Base-by-base conservation (phyloP, 1,139 yeast species). In the Lodderomyces elongisporus region DNA sequence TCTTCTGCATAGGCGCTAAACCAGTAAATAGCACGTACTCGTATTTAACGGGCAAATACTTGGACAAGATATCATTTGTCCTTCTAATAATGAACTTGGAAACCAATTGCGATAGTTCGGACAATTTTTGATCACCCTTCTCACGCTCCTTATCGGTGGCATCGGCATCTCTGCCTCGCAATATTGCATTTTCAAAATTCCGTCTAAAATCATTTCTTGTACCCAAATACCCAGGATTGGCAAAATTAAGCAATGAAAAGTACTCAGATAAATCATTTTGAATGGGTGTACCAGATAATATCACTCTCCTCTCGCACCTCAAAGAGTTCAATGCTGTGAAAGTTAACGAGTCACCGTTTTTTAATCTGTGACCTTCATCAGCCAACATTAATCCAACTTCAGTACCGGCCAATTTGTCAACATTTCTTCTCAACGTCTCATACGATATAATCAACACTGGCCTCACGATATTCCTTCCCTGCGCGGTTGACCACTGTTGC, bases 201-300 rank as follows among this genome's bases (percentile, higher is more conserved):
- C 81, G 85, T 39, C 93, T 70, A 55, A 91, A 91, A 38, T 91
- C 96, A 17, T 58, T 62, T 44, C 95, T 74, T 1, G 95, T 69
- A 0, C 99, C 98, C 29, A 91, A 63, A 32, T 87, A 71, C 0
- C 96, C 96, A 0, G 99, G 99, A 52, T 91, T 91, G 6, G 97
- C 95, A 64, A 91, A 91, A 48, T 82, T 85, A 39, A 93, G 64
- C 36, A 91, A 64, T 0, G 98, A 87, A 53, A 89, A 93, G 58
- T 91, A 91, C 58, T 91, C 99, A 1, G 96, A 83, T 28, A 91
- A 66, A 62, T 93, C 98, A 52, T 91, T 91, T 55, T 91, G 99
- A 43, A 91, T 91, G 0, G 99, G 99, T 0, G 99, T 91, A 31
- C 99, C 99, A 0, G 96, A 87, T 23, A 91, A 62, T 43, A 91